These are phyloP conservation scores for Juglanconis oblonga DNA, from an alignment of 2,329 filamentous ascomycete genomes.

Conservation along the genomic window DNA sequence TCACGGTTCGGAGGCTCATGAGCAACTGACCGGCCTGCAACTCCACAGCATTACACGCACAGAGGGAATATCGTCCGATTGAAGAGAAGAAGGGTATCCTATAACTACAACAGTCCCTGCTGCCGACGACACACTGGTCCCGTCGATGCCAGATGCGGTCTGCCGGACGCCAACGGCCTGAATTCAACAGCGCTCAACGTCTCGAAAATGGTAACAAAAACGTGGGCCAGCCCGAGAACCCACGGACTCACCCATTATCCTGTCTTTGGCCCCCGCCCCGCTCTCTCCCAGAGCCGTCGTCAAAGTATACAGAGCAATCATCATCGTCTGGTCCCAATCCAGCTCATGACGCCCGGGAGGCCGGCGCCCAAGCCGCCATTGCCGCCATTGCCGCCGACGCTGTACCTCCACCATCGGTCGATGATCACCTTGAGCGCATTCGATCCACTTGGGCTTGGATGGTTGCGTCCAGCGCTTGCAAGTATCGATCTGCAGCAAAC, in stretches of 20 bases:
- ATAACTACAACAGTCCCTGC: neutral
- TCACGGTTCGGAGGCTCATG: too few species aligned
- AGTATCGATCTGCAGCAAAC: constrained; percentile 7
- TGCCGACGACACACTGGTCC: neutral
- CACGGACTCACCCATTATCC: neutral
- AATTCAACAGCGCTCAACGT: neutral
- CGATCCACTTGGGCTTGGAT: constrained; percentile 8
- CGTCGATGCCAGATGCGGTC: neutral
- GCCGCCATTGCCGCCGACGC: too few species aligned
- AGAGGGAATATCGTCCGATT: too few species aligned
- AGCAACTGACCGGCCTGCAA: too few species aligned
- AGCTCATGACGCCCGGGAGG: neutral
- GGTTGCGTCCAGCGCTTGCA: constrained; percentile 16
- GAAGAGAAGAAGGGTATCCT: neutral
- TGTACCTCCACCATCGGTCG: neutral
- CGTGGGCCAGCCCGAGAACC: neutral
- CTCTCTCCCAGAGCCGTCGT: neutral
- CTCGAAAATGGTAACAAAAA: neutral
- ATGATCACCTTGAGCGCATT: constrained; percentile 3
- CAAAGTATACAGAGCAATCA: neutral
- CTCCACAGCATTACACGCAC: too few species aligned
- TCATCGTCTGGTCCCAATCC: neutral
- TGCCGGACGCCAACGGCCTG: neutral
- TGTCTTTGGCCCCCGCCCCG: neutral
- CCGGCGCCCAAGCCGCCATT: neutral